Percentiles rank a stretch among this genome's conserved stretches.
Conservation (phyloP, 2,329 filamentous ascomycete genomes). For the Pseudonectria foliicola region DNA sequence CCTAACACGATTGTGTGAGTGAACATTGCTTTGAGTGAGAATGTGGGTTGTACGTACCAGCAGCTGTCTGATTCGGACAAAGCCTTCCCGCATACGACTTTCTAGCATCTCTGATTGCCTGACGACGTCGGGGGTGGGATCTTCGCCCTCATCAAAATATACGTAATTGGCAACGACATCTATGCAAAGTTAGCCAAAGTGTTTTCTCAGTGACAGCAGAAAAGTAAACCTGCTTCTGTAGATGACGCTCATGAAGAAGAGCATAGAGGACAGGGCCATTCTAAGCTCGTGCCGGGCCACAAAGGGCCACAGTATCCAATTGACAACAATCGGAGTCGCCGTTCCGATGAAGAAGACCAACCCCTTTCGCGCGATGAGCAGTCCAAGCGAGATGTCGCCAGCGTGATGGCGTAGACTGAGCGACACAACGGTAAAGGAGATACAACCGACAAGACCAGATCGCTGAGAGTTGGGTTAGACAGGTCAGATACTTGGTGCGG, state of each 20-base stretch:
- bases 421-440: slow-evolving; percentile 50
- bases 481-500: too few species aligned
- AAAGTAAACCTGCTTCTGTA: slow-evolving; percentile 38
- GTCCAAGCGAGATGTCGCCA: slow-evolving; percentile 26
- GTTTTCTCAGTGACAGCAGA: not conserved
- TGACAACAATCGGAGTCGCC: slow-evolving; percentile 45
- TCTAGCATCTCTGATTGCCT: slow-evolving; percentile 50
- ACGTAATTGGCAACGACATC: slow-evolving; percentile 49
- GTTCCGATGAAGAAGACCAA: slow-evolving; percentile 47
- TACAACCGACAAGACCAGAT: slow-evolving; percentile 51
- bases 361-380: slow-evolving; percentile 41
- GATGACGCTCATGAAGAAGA: slow-evolving; percentile 51
- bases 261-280: slow-evolving; percentile 47
- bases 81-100: slow-evolving; percentile 52
- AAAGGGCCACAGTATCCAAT: slow-evolving; percentile 56
- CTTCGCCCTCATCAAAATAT: slow-evolving; percentile 48
- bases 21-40: not conserved
- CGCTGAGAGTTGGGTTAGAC: slow-evolving; percentile 27
- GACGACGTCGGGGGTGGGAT: slow-evolving; percentile 45
- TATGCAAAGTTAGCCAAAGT: slow-evolving; percentile 13
- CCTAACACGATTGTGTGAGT: slow-evolving; percentile 18
- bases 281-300: slow-evolving; percentile 52
- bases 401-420: slow-evolving; percentile 31
- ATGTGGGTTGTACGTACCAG: slow-evolving; percentile 28
- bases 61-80: slow-evolving; percentile 50